Evolutionary conservation across 2,329 filamentous ascomycete genomes (phyloP).

Genomic region (Magnaporthiopsis poae): DNA sequence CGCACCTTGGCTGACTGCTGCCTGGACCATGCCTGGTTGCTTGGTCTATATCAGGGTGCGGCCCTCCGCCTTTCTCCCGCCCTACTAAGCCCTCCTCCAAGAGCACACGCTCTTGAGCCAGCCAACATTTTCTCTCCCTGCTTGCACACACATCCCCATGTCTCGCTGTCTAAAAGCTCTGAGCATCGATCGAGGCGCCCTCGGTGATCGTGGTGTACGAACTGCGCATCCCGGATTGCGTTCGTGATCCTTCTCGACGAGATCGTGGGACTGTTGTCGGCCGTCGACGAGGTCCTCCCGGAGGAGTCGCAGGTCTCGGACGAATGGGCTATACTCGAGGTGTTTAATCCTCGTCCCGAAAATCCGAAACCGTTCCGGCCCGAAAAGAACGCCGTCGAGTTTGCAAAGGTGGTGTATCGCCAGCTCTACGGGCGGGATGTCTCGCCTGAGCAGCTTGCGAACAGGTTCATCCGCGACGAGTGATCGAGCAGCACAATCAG

Average conservation of each 20-base stretch:
- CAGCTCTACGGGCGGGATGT: slow-evolving; percentile 12
- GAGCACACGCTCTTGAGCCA: too few species aligned
- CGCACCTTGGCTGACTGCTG: too few species aligned
- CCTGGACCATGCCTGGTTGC: too few species aligned
- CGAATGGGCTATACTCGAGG: not conserved
- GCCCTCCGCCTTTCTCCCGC: too few species aligned
- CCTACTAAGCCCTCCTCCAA: too few species aligned
- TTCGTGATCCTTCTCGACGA: slow-evolving; percentile 12
- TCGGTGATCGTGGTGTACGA: slow-evolving; percentile 11
- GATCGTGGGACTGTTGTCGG: slow-evolving; percentile 15
- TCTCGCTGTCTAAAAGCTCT: too few species aligned
- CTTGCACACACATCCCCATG: too few species aligned
- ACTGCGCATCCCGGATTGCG: slow-evolving; percentile 16
- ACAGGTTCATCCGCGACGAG: slow-evolving; percentile 10
- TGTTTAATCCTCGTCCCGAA: too few species aligned
- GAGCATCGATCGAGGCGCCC: too few species aligned
- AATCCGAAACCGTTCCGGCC: slow-evolving; percentile 7
- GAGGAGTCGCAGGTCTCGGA: not conserved
- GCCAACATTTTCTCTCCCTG: too few species aligned
- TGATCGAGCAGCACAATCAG: too few species aligned
- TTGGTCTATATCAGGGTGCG: too few species aligned
- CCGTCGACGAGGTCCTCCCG: slow-evolving; percentile 12
- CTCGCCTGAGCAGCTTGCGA: not conserved
- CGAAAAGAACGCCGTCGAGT: slow-evolving; percentile 13
- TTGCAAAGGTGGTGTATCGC: slow-evolving; percentile 14